Conservation (phyloP, 2,329 filamentous ascomycete species). For the Epichloe uncinata region DNA sequence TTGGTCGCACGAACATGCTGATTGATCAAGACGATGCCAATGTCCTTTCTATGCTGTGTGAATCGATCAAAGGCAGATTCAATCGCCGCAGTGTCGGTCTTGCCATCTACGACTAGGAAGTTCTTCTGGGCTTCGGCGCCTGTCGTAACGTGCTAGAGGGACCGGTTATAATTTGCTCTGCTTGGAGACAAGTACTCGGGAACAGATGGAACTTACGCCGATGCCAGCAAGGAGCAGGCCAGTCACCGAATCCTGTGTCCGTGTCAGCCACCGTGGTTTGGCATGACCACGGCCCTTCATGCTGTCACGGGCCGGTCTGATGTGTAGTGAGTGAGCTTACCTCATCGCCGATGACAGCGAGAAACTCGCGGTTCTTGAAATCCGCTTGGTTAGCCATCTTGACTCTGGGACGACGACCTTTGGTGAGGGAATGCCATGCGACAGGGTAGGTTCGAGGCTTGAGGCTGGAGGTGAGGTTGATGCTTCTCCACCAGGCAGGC, state of each 20-base stretch:
- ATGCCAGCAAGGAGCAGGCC: slow-evolving; percentile 90
- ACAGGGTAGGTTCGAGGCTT: background rate
- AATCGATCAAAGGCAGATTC: slow-evolving; percentile 84
- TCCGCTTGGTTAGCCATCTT: slow-evolving; percentile 40
- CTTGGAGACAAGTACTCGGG: background rate
- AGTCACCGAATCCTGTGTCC: slow-evolving; percentile 76
- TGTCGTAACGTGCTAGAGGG: slow-evolving; percentile 67
- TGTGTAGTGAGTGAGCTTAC: slow-evolving; percentile 30
- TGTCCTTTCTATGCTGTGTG: slow-evolving; percentile 83
- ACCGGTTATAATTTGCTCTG: background rate
- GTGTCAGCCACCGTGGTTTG: slow-evolving; percentile 14
- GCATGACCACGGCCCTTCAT: background rate
- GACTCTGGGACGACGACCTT: slow-evolving; percentile 3
- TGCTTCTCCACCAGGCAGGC: slow-evolving; percentile 4
- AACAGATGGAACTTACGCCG: slow-evolving; percentile 45
- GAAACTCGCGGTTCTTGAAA: slow-evolving; percentile 81
- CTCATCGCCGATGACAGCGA: slow-evolving; percentile 97
- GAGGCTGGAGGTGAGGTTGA: background rate
- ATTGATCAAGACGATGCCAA: slow-evolving; percentile 93
- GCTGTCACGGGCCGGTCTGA: background rate
- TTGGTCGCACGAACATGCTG: slow-evolving; percentile 59
- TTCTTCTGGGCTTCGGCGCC: slow-evolving; percentile 89
- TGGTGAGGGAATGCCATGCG: background rate
- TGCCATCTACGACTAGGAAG: slow-evolving; percentile 89
- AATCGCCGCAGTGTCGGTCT: slow-evolving; percentile 80